Evolutionary conservation across 176 grass and related monocot species (phyloP).

Genomic region (Themeda triandra): DNA sequence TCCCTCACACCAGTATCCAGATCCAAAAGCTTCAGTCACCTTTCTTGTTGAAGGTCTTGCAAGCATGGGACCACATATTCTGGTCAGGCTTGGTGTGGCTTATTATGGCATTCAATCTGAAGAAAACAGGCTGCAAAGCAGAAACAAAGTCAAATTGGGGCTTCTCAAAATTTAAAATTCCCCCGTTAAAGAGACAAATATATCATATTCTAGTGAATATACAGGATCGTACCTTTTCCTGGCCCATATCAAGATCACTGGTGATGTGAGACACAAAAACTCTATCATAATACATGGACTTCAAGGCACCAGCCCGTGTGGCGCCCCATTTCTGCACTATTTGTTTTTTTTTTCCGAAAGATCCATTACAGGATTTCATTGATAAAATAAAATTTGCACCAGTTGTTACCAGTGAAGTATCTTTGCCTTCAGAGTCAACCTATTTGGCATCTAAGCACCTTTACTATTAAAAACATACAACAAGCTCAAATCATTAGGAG

Average conservation of each 20-base stretch:
- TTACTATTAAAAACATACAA: background rate
- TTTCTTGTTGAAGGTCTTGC: constrained; percentile 90
- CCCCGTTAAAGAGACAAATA: background rate
- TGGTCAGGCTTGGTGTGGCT: constrained; percentile 86
- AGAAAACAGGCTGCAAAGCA: constrained; percentile 64
- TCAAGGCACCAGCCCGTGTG: constrained; percentile 42
- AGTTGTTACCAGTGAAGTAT: constrained; percentile 54
- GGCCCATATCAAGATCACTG: constrained; percentile 65
- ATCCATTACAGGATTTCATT: too few species aligned
- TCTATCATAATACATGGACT: constrained; percentile 87
- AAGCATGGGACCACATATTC: constrained; percentile 74
- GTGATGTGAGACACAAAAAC: constrained; percentile 76
- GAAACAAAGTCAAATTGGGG: background rate
- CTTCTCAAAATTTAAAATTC: background rate
- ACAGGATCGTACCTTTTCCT: constrained; percentile 63
- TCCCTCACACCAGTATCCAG: constrained; percentile 83
- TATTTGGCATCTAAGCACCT: constrained; percentile 7
- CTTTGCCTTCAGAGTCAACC: constrained; percentile 84
- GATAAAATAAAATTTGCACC: too few species aligned
- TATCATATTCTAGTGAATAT: background rate
- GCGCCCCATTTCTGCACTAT: constrained; percentile 55
- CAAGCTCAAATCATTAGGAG: background rate
- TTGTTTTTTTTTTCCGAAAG: too few species aligned
- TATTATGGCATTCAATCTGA: constrained; percentile 60
- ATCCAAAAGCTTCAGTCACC: constrained; percentile 66